Conservation (phyloP, 208 protist genomes). For the Crithidia expoeki region DNA sequence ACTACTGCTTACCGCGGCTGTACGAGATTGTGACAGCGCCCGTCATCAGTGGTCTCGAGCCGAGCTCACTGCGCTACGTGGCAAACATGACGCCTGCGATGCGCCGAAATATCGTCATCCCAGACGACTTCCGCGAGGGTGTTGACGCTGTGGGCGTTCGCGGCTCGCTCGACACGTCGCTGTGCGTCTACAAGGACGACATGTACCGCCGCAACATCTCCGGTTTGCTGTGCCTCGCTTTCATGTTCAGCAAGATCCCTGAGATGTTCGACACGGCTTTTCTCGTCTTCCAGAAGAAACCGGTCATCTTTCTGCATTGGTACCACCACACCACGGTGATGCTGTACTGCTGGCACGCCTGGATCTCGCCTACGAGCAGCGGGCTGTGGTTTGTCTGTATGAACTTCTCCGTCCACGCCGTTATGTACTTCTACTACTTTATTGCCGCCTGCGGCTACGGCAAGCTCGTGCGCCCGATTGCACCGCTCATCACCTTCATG, state of each 20-base stretch:
- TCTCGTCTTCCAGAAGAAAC: slow-evolving; percentile 86
- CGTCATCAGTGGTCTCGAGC: slow-evolving; percentile 38
- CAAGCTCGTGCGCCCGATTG: slow-evolving; percentile 65
- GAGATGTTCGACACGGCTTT: slow-evolving; percentile 90
- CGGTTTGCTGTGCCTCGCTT: slow-evolving; percentile 61
- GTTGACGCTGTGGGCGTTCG: slow-evolving; percentile 30
- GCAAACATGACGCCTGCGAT: slow-evolving; percentile 29
- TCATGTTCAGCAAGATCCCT: slow-evolving; percentile 86
- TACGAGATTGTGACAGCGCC: slow-evolving; percentile 41
- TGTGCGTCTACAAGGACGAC: slow-evolving; percentile 49
- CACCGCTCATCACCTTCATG: slow-evolving; percentile 84
- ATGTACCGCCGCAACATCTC: slow-evolving; percentile 48
- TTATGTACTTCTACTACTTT: slow-evolving; percentile 97
- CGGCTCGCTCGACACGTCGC: slow-evolving; percentile 54
- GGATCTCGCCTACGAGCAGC: slow-evolving; percentile 37
- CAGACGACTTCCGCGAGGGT: slow-evolving; percentile 33
- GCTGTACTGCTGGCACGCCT: slow-evolving; percentile 92
- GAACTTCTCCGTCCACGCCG: slow-evolving; percentile 94
- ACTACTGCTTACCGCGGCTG: slow-evolving; percentile 57
- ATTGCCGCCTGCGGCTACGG: slow-evolving; percentile 57
- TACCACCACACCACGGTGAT: slow-evolving; percentile 94
- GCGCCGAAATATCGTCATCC: slow-evolving; percentile 38
- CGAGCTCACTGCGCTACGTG: slow-evolving; percentile 31
- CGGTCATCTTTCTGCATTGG: slow-evolving; percentile 92
- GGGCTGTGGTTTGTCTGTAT: slow-evolving; percentile 90